A percentile compares a stretch with the other conserved stretches of the same genome.
phyloP scores from a whole-genome alignment of 148 eudicot species.

The Fagopyrum tataricum region DNA sequence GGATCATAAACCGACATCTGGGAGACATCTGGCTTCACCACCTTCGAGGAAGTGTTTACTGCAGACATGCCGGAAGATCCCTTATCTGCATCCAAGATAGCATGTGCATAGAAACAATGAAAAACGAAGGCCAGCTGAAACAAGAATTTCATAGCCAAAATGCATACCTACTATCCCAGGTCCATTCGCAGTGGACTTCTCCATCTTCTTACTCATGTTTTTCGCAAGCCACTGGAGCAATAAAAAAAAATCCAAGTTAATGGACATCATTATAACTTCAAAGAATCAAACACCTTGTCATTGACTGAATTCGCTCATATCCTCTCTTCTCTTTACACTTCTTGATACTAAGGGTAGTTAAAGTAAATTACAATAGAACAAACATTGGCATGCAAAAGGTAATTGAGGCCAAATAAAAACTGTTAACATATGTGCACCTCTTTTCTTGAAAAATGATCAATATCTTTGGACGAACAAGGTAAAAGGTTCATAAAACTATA shows the following conservation, averaged over 20 bases:
- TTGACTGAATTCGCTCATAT: neutral
- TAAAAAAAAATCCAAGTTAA: conserved; percentile 12
- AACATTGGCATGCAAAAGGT: neutral
- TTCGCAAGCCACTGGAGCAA: conserved; percentile 67
- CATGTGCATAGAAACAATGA: neutral
- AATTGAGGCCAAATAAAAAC: neutral
- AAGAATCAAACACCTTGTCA: neutral
- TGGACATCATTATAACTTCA: neutral
- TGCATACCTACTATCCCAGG: conserved; percentile 38
- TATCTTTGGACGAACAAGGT: conserved; percentile 92
- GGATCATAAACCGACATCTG: conserved; percentile 77
- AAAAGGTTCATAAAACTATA: conserved; percentile 93
- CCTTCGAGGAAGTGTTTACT: conserved; percentile 36
- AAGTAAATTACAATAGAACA: neutral
- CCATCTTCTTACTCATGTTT: conserved; percentile 62
- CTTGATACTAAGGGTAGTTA: neutral
- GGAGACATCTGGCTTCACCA: conserved; percentile 68
- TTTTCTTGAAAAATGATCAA: conserved; percentile 85
- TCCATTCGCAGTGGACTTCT: conserved; percentile 50
- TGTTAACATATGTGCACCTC: conserved; percentile 39
- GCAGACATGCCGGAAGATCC: conserved; percentile 35
- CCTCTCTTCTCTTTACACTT: neutral
- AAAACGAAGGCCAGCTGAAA: conserved; percentile 5
- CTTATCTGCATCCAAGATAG: conserved; percentile 43
- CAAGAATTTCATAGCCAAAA: conserved; percentile 3